Evolutionary conservation across 164 flowering plant species (phyloP).

Genomic region (Amborella trichopoda): DNA sequence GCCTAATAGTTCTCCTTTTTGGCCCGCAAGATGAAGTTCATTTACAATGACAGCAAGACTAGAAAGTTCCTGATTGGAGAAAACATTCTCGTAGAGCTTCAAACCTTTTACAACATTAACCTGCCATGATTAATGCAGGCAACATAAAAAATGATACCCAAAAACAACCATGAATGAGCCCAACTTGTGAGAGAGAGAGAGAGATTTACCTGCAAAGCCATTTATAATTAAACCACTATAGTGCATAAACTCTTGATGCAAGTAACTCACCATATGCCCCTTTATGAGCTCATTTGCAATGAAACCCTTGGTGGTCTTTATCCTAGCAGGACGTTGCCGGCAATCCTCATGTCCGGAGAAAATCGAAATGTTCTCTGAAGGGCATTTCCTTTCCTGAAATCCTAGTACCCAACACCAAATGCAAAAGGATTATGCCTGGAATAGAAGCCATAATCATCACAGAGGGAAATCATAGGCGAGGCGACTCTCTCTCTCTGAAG

Average conservation of each 20-base stretch:
- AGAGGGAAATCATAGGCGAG: too few relatives aligned
- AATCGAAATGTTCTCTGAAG: conserved; percentile 24
- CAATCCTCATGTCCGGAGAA: conserved; percentile 66
- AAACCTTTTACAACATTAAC: conserved; percentile 92
- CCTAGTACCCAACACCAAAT: too few relatives aligned
- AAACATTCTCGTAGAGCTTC: conserved; percentile 68
- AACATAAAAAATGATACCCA: too few relatives aligned
- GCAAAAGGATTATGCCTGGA: too few relatives aligned
- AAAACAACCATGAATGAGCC: too few relatives aligned
- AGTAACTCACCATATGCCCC: conserved; percentile 88
- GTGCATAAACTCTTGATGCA: too few relatives aligned
- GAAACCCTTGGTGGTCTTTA: conserved; percentile 85
- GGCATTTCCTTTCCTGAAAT: too few relatives aligned
- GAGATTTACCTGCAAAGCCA: too few relatives aligned
- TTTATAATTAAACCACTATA: too few relatives aligned
- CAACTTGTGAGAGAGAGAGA: too few relatives aligned
- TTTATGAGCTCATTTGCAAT: conserved; percentile 85
- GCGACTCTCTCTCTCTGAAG: too few relatives aligned
- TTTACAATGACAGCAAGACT: conserved; percentile 46
- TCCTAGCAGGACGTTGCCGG: conserved; percentile 35
- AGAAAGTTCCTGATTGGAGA: conserved; percentile 61
- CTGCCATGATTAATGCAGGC: conserved; percentile 32
- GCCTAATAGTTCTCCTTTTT: conserved; percentile 81
- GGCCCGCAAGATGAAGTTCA: conserved; percentile 73
- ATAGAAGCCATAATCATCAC: too few relatives aligned